Evolutionary conservation across 495 filamentous ascomycete species (phyloP), one percentile per base, ranked within the genome.

Genomic region (Penicillium pulvis): DNA sequence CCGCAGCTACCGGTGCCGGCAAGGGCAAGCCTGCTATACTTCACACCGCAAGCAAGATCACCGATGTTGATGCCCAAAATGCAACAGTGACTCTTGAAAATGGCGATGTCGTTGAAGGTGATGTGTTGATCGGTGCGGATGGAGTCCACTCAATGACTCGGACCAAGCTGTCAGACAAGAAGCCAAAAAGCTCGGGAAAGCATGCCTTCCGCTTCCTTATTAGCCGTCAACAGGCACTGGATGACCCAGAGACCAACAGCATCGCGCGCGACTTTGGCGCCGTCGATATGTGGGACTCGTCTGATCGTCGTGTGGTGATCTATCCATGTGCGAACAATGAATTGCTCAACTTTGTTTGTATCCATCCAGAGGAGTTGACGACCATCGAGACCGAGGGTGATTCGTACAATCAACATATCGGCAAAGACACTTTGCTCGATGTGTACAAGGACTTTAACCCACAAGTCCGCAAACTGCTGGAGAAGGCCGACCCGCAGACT

Each of bases 191-290:
- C 56, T 79, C 78, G 6, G 83, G 85, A 7, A 83, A 80, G 56
- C 80, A 75, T 50, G 85, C 85, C 2, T 89, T 85, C 67, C 77
- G 85, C n/a, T 87, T 89, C 64, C 64, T 86, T 3, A 71, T 87
- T 1, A 66, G 74, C 3, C 72, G 75, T 3, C 62, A 79, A 30
- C 63, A 67, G 10, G 77, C 78, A 1, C 63, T 72, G 5, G 72
- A 71, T 26, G 81, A 86, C 56, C 74, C 81, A 0, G 69, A 73
- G 16, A 82, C 80, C 0, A 70, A 64, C 12, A 69, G 71, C 0
- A 64, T 81, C 17, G 74, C 74, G 7, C 47, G 75, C 30, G 61
- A 72, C 14, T 55, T 64, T 16, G 77, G 80, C 12, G 64, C 80
- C 0, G 64, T 86, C 14, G 56, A 60, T 31, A 79, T 87, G 57